phyloP scores from a whole-genome alignment of 2,329 filamentous ascomycete species.

The Hypocrella siamensis region DNA sequence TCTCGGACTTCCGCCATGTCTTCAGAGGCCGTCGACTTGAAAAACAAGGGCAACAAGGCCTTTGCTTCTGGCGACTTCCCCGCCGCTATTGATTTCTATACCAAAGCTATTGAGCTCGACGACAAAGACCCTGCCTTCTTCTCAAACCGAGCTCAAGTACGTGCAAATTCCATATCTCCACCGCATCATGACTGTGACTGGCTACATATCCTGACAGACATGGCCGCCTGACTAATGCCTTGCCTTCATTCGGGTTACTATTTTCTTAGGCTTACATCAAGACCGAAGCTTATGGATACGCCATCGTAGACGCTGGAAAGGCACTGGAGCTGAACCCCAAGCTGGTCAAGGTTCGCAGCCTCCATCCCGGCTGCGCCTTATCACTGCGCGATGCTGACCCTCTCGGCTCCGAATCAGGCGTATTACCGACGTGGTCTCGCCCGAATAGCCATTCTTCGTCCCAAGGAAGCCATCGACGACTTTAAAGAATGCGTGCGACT shows the following conservation, averaged over 20 bases:
- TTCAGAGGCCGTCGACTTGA: constrained; percentile 64
- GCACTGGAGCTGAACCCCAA: constrained; percentile 79
- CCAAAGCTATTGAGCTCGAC: constrained; percentile 73
- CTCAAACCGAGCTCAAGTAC: constrained; percentile 86
- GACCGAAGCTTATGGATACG: constrained; percentile 86
- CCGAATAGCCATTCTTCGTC: constrained; percentile 77
- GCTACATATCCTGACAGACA: no score
- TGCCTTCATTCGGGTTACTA: constrained; percentile 28
- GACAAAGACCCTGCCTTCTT: constrained; percentile 77
- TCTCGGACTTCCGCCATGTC: constrained; percentile 17
- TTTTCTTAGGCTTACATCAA: constrained; percentile 75
- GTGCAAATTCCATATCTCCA: constrained; percentile 17
- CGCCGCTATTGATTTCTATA: constrained; percentile 67
- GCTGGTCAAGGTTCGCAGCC: constrained; percentile 63
- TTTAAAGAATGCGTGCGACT: constrained; percentile 84
- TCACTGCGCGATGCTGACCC: background rate
- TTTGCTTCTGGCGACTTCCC: constrained; percentile 82
- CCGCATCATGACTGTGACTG: no score
- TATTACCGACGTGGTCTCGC: constrained; percentile 90
- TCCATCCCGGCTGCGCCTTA: background rate
- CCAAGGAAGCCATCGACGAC: constrained; percentile 77
- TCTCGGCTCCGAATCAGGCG: constrained; percentile 37
- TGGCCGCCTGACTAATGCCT: background rate
- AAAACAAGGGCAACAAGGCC: constrained; percentile 88
- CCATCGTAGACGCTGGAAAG: constrained; percentile 77